A percentile compares a stretch with the other conserved stretches of the same genome.
Evolutionary conservation across 495 filamentous ascomycete genomes (phyloP).

Genomic region (Usnea hakonensis): DNA sequence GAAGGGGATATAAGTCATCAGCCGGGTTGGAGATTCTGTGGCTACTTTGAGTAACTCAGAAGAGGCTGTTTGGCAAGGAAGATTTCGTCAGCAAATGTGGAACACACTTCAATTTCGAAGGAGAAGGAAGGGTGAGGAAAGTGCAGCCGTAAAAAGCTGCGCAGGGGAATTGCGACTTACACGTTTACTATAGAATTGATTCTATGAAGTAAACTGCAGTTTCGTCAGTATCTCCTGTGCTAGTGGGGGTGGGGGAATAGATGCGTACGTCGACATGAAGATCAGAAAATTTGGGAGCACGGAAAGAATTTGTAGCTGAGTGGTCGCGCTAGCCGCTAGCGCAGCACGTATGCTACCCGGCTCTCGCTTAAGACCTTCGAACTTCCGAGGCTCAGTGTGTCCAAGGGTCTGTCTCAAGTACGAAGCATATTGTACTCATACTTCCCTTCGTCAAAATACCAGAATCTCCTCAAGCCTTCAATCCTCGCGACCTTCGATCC

Average conservation of each 20-base stretch:
- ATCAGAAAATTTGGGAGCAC: background rate
- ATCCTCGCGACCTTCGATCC: too few relatives aligned
- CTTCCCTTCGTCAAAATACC: too few relatives aligned
- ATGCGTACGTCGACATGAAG: slow-evolving; percentile 8
- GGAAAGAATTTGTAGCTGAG: background rate
- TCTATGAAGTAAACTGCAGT: slow-evolving; percentile 47
- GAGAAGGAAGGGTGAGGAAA: background rate
- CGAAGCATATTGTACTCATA: too few relatives aligned
- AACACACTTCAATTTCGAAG: too few relatives aligned
- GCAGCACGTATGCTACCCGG: background rate
- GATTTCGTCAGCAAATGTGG: background rate
- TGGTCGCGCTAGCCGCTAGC: background rate
- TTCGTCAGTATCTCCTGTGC: background rate
- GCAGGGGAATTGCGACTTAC: background rate
- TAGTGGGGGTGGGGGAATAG: background rate
- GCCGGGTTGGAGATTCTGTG: slow-evolving; percentile 69
- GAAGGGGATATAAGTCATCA: slow-evolving; percentile 63
- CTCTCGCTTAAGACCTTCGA: background rate
- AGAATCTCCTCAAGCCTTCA: too few relatives aligned
- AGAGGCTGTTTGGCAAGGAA: slow-evolving; percentile 33
- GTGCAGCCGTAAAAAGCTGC: background rate
- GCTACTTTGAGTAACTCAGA: slow-evolving; percentile 73
- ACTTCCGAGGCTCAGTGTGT: too few relatives aligned
- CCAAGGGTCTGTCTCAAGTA: too few relatives aligned
- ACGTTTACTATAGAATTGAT: slow-evolving; percentile 89